Evolutionary conservation across 371 early-diverging fungal species (phyloP), one percentile per base, ranked within the genome.

Genomic region (Mortierella sp.): DNA sequence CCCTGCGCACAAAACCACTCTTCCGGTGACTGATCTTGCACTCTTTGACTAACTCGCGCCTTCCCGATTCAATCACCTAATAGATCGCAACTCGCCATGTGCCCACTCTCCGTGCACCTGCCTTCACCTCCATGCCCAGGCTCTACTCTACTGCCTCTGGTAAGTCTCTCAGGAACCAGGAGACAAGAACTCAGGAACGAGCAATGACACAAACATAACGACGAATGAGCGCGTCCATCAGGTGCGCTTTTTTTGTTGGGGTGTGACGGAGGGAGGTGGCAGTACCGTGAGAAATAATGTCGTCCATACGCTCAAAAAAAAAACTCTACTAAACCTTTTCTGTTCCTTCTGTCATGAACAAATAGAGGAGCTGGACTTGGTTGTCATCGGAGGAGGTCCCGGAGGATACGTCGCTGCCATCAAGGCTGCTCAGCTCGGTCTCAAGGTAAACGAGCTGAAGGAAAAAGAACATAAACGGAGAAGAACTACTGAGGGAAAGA

Each of bases 351-450:
- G 4, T 34, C 34, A 6, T 37, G 24, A 67, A 67, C 74, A 21
- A 54, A 50, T 51, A 85, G 88, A 90, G 77, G 96, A 96, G 85
- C 92, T 94, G 85, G 97, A 96, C 81, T 91, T 95, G 54, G 94
- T 96, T 59, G 95, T 97, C 76, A 96, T 97, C 82, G 97, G 99
- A 88, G 99, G 97, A 87, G 99, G 99, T 28, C 99, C 99, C 69
- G 99, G 99, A 85, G 99, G 99, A 76, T 99, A 99, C 82, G 98
- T 98, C 76, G 98, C 98, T 77, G 99, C 99, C 77, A 98, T 99
- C 89, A 98, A 98, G 93, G 98, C 98, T 88, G 96, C 99, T 70
- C 99, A 99, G 89, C 92, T 98, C 57, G 99, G 99, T 53, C 93
- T 98, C 59, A 98, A 98, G 96, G 98, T 97, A 91, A 69, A 72